These are phyloP conservation scores for Vicia faba DNA, from an alignment of 306 rosid species.

Conservation along the genomic window DNA sequence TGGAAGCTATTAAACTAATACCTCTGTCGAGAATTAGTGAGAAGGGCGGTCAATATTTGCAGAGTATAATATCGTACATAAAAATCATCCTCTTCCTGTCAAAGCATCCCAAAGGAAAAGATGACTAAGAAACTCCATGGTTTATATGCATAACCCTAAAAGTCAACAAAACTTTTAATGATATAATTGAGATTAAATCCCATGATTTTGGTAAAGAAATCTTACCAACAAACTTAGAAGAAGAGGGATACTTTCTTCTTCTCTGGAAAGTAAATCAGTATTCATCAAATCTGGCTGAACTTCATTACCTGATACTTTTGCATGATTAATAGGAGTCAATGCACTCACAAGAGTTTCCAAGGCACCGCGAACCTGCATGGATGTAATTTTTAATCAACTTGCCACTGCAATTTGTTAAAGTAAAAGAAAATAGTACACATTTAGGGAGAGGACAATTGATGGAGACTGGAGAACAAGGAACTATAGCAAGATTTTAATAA, in stretches of 20 bases:
- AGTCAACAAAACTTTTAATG: slow-evolving; percentile 18
- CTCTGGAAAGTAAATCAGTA: slow-evolving; percentile 87
- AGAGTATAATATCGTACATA: slow-evolving; percentile 91
- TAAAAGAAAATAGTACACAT: slow-evolving; percentile 7
- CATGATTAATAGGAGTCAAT: slow-evolving; percentile 76
- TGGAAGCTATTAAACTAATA: slow-evolving; percentile 43
- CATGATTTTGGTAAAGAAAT: slow-evolving; percentile 31
- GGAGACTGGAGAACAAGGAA: slow-evolving; percentile 19
- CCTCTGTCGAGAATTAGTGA: slow-evolving; percentile 85
- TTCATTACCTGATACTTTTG: slow-evolving; percentile 67
- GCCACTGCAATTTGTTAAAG: slow-evolving; percentile 23
- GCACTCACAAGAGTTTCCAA: slow-evolving; percentile 90
- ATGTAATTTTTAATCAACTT: slow-evolving; percentile 32
- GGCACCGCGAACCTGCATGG: slow-evolving; percentile 82
- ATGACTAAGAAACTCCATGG: slow-evolving; percentile 5
- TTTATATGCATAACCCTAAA: slow-evolving; percentile 32
- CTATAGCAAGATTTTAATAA: slow-evolving; percentile 15
- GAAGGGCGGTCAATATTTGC: slow-evolving; percentile 90
- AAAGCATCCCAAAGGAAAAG: slow-evolving; percentile 36
- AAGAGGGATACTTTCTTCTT: slow-evolving; percentile 81
- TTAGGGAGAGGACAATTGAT: not conserved
- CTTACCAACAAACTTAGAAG: slow-evolving; percentile 91
- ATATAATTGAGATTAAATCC: slow-evolving; percentile 9
- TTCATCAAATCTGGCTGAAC: slow-evolving; percentile 88
- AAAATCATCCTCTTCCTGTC: slow-evolving; percentile 93